A percentile compares a stretch with the other conserved stretches of the same genome.
Conservation (phyloP, 2,329 filamentous ascomycete genomes). For the Ophiostoma sp. region DNA sequence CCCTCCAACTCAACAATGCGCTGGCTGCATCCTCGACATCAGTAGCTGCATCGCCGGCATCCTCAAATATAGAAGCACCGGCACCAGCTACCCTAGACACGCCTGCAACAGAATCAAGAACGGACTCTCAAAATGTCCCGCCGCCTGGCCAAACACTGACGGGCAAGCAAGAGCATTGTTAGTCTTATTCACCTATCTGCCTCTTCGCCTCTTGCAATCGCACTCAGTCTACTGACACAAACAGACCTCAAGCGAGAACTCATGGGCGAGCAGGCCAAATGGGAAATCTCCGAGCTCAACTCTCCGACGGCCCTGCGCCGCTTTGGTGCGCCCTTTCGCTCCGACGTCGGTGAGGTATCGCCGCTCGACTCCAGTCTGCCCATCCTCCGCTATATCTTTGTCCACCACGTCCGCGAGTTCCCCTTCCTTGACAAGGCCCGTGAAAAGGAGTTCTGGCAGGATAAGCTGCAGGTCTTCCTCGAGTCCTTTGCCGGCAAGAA, state of each 20-base stretch:
- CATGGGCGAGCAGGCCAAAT: conserved; percentile 79
- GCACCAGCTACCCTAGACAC: background rate
- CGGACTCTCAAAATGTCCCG: conserved; percentile 24
- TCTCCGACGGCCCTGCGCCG: conserved; percentile 89
- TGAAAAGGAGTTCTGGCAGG: conserved; percentile 99
- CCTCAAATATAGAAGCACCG: background rate
- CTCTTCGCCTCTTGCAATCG: too few species aligned
- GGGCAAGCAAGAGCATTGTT: conserved; percentile 97
- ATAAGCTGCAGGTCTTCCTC: conserved; percentile 92
- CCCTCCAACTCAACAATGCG: background rate
- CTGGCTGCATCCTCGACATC: background rate
- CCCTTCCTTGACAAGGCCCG: conserved; percentile 93
- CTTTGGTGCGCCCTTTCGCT: conserved; percentile 93
- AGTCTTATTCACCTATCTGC: conserved; percentile 31
- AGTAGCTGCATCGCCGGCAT: background rate
- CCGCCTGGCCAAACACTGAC: conserved; percentile 57
- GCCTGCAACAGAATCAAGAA: background rate
- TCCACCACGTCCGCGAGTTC: conserved; percentile 95
- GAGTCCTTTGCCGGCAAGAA: conserved; percentile 96
- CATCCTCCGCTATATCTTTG: conserved; percentile 92
- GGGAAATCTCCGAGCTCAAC: conserved; percentile 87
- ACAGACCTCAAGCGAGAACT: conserved; percentile 93
- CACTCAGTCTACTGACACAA: background rate
- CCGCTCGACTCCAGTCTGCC: conserved; percentile 90
- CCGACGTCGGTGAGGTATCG: conserved; percentile 84